Evolutionary conservation across 202 grass and related monocot species (phyloP), one percentile per base, ranked within the genome.

Genomic region (Miscanthus sacchariflorus): DNA sequence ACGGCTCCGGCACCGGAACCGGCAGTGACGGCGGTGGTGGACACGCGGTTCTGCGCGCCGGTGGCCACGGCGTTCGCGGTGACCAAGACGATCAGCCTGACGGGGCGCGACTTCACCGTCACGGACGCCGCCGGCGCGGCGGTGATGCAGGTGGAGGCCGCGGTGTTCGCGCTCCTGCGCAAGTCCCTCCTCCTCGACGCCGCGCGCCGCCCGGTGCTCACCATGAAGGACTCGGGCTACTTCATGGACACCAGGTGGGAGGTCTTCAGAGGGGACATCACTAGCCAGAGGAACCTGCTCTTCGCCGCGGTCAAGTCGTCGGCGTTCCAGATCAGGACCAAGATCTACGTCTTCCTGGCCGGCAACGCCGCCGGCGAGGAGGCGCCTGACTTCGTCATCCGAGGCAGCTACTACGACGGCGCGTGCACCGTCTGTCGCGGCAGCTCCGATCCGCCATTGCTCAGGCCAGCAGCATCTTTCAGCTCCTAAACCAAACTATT

Each of bases 261-360:
- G 64, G 92, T 84, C 3, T 91, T 85, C 67, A 69, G 77, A 3
- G 92, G 80, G 13, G 84, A 85, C 63, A 84, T 71, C 87, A 85
- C 84, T 13, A 81, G 85, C 30, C 19, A 63, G 15, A 81, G 85
- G 73, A 59, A 79, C 11, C 7, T 87, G 11, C 72, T 91, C 21
- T 91, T 91, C 84, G 67, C 54, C 56, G 89, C 48, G 0, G 90
- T 75, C 17, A 87, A 69, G 45, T 33, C 77, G 0, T 78, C 40
- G 13, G 5, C 65, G 10, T 1, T 89, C 17, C 87, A 79, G 49
- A 33, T 81, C 6, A 87, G 74, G 69, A 85, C 80, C 21, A 72
- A 64, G 71, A 45, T 91, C 42, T 18, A 68, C 39, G 70, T 93
- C 4, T 84, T 87, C 79, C 67, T 93, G 42, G 79, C 83, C 44